Base-by-base conservation (phyloP, 345 rosid species). In the Acer negundo region DNA sequence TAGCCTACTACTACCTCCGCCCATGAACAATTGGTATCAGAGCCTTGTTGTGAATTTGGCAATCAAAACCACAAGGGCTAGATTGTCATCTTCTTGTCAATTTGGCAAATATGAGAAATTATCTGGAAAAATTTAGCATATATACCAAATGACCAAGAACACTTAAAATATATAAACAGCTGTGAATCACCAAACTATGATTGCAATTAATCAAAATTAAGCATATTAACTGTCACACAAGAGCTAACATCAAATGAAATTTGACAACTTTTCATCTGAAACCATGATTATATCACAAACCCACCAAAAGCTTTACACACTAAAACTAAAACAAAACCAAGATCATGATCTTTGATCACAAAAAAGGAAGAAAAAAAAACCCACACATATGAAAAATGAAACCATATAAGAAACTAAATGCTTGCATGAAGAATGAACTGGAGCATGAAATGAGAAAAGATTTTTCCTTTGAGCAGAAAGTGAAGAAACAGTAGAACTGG, bases 381-480 rank as follows among this genome's bases (percentile, higher is more conserved):
- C 10, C 20, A 13, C 49, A 17, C 3, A 12, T 49, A 68, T 20
- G 9, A 22, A 1, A 49, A 22, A 20, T 44, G 0, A 6, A 66
- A 26, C 35, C 2, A 4, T 24, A 24, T 4, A 63, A 26, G 67
- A 24, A 23, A 24, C 17, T 12, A 13, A 62, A 65, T 3, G 46
- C 6, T 46, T 20, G 3, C 2, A 70, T 70, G 22, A 10, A 15
- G 17, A 56, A 35, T 16, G 8, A 35, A 10, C 35, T 17, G 28
- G 28, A 47, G 40, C 3, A 55, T 6, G 16, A 71, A 38, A 17
- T 35, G 75, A n/a, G 44, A 58, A 35, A 40, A 42, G 10, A 42
- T 42, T 8, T 6, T 56, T 51, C 73, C 72, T 63, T 35, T 51
- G 77, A 24, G 76, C 49, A 35, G 65, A 22, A 28, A 53, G 20